Percentiles rank a stretch among this genome's conserved stretches.
phyloP scores from a whole-genome alignment of 768 basidiomycete genomes.

The Coprinellus aureogranulatus region DNA sequence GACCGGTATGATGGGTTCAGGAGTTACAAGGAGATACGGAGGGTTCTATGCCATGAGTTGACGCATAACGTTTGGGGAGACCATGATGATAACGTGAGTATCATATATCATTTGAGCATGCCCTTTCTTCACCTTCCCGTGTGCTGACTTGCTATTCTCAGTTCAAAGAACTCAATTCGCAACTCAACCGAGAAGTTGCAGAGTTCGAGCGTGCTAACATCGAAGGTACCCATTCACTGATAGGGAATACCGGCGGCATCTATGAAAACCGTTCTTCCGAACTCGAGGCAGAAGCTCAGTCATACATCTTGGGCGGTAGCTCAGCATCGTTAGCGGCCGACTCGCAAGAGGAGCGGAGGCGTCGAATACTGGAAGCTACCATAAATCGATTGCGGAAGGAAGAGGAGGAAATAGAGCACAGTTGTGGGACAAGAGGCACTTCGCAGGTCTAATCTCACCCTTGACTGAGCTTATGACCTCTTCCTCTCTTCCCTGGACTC shows the following conservation, averaged over 20 bases:
- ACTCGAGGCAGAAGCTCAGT: constrained; percentile 54
- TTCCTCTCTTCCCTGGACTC: neutral
- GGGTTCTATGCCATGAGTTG: constrained; percentile 74
- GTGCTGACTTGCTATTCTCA: constrained; percentile 18
- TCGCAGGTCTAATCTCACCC: neutral
- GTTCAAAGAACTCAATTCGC: constrained; percentile 78
- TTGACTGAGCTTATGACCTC: neutral
- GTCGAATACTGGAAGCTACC: constrained; percentile 57
- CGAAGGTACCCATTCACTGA: constrained; percentile 55
- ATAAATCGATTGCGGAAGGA: constrained; percentile 57
- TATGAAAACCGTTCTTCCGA: constrained; percentile 38
- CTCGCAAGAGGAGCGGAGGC: constrained; percentile 56
- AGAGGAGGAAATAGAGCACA: constrained; percentile 70
- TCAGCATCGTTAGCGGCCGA: constrained; percentile 29
- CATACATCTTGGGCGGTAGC: constrained; percentile 54
- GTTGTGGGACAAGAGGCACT: constrained; percentile 55
- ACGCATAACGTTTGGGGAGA: constrained; percentile 73
- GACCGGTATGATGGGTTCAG: constrained; percentile 72
- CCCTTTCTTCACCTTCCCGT: too few species aligned
- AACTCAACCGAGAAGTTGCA: constrained; percentile 68
- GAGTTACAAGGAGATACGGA: constrained; percentile 58
- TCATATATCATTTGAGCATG: too few species aligned
- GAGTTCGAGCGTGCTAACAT: constrained; percentile 58
- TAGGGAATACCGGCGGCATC: constrained; percentile 26
- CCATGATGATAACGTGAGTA: constrained; percentile 69